Conservation (phyloP, 306 rosid genomes). For the Glycine latifolia region DNA sequence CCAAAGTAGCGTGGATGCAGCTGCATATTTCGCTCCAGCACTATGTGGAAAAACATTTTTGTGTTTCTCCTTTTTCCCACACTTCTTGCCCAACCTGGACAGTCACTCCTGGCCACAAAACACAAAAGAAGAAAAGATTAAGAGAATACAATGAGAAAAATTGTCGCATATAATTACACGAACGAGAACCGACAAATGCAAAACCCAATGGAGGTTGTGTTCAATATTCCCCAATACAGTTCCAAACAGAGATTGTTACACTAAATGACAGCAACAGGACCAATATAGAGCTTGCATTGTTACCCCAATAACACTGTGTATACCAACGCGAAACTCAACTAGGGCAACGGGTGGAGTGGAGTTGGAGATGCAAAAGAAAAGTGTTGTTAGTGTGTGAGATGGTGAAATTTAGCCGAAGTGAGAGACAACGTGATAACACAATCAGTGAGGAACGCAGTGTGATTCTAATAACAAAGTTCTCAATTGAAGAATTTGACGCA, state of each 20-base stretch:
- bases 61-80: not conserved
- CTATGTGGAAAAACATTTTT: conserved; percentile 90
- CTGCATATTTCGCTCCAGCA: conserved; percentile 94
- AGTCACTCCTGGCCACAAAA: not conserved
- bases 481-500: not conserved
- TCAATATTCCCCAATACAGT: not conserved
- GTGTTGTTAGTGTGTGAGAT: not conserved
- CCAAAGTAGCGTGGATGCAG: conserved; percentile 97
- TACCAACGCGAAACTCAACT: not conserved
- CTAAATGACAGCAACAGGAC: not conserved
- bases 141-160: not conserved
- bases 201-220: not conserved
- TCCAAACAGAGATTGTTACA: not conserved
- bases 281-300: not conserved
- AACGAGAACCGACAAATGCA: not conserved
- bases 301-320: not conserved
- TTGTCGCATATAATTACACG: not conserved
- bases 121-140: not conserved
- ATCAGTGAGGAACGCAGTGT: not conserved
- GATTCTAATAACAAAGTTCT: not conserved
- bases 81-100: not conserved
- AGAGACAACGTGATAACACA: not conserved
- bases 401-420: not conserved
- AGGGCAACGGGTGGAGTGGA: not conserved
- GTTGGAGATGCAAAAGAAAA: not conserved